Percentiles rank a stretch among this genome's conserved stretches.
These are phyloP conservation scores for Epichloe hybrida DNA, from an alignment of 2,329 filamentous ascomycete genomes.

Conservation along the genomic window DNA sequence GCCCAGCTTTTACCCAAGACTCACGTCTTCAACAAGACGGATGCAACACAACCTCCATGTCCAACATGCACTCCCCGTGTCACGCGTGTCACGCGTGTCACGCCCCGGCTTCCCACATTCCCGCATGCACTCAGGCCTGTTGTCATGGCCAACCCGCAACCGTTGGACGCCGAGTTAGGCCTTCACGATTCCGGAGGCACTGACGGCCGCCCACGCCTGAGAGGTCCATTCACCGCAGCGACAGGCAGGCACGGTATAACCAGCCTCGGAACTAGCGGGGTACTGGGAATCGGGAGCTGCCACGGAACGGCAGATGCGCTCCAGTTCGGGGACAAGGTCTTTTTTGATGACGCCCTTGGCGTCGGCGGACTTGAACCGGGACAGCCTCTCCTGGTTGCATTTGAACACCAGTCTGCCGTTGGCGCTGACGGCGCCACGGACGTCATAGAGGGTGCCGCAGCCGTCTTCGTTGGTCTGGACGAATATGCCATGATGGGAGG, in stretches of 20 bases:
- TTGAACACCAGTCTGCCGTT: slow-evolving; percentile 2
- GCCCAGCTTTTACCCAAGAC: no score
- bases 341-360: slow-evolving; percentile 2
- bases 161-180: slow-evolving; percentile 1
- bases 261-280: not conserved
- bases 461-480: slow-evolving; percentile 3
- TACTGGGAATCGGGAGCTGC: slow-evolving; percentile 3
- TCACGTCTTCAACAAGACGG: no score
- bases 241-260: not conserved
- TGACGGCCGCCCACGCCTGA: slow-evolving; percentile 1
- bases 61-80: no score
- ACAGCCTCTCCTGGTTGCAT: not conserved
- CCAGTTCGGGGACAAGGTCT: not conserved
- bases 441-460: slow-evolving; percentile 3
- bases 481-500: slow-evolving; percentile 3
- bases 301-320: slow-evolving; percentile 1
- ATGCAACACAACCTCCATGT: no score
- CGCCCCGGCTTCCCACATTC: no score
- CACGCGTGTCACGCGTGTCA: no score
- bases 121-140: no score
- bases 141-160: no score
- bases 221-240: slow-evolving; percentile 3
- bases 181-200: slow-evolving; percentile 12
- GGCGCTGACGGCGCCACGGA: slow-evolving; percentile 4
- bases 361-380: not conserved